Conservation (phyloP, 2,329 filamentous ascomycete genomes). For the Colletotrichum plurivorum region DNA sequence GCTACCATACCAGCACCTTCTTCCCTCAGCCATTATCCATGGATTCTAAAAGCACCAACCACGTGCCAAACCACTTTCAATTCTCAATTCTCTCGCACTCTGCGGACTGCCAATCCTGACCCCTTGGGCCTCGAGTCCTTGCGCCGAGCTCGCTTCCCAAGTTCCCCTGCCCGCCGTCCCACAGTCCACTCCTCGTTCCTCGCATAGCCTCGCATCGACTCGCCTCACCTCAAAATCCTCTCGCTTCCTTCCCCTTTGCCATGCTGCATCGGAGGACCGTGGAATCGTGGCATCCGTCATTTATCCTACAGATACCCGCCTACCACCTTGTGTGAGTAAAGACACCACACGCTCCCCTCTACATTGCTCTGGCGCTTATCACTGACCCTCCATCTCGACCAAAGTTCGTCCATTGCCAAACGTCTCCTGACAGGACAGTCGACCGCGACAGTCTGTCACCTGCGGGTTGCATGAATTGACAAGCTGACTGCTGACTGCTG, state of each 20-base stretch:
- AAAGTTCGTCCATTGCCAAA: no score
- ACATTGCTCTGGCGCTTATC: no score
- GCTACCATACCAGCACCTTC: not conserved
- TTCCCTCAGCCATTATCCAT: conserved; percentile 1
- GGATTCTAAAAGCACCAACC: not conserved
- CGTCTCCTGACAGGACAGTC: not conserved
- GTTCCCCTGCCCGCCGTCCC: not conserved
- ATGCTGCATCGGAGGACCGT: no score
- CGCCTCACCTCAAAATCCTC: conserved; percentile 17
- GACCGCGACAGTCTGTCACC: not conserved
- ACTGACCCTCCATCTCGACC: no score
- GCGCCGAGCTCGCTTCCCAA: not conserved
- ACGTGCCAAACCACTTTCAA: not conserved
- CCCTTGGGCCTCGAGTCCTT: not conserved
- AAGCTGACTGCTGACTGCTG: conserved; percentile 7
- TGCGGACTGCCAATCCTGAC: no score
- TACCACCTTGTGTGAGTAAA: no score
- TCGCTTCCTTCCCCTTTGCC: conserved; percentile 26
- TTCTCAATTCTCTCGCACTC: no score
- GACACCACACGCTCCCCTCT: no score
- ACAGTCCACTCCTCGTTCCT: not conserved
- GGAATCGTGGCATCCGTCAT: no score
- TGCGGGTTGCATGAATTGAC: conserved; percentile 8
- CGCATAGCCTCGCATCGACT: conserved; percentile 8
- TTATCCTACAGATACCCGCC: no score